Conservation (phyloP, 352 stramenopile genomes). For the Phytopythium ostracodes region DNA sequence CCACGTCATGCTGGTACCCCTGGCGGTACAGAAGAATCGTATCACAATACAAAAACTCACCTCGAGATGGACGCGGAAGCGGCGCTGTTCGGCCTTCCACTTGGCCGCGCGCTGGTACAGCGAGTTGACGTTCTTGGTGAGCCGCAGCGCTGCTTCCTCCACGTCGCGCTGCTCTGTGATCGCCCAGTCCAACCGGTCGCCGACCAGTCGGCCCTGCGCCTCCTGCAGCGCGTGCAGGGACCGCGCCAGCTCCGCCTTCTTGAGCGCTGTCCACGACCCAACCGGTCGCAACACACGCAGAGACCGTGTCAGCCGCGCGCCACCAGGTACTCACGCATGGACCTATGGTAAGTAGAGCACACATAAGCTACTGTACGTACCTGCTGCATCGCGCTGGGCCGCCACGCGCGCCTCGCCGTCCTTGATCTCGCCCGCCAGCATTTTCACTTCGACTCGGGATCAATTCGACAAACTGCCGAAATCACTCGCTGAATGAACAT, state of each 20-base stretch:
- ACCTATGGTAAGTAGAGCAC: not conserved
- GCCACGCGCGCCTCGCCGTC: slow-evolving; percentile 5
- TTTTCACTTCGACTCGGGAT: too few relatives aligned
- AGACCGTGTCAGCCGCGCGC: not conserved
- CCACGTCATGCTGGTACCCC: not conserved
- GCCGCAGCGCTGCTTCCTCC: slow-evolving; percentile 51
- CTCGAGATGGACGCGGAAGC: slow-evolving; percentile 41
- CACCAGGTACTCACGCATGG: not conserved
- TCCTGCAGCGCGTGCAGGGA: slow-evolving; percentile 35
- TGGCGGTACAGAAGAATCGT: not conserved
- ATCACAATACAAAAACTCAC: slow-evolving; percentile 9
- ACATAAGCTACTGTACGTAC: not conserved
- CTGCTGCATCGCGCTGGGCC: not conserved
- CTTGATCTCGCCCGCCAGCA: slow-evolving; percentile 4
- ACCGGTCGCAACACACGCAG: not conserved
- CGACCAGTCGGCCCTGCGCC: slow-evolving; percentile 33
- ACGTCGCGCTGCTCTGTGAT: slow-evolving; percentile 52
- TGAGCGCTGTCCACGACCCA: slow-evolving; percentile 3
- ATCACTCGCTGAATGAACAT: too few relatives aligned
- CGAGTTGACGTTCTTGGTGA: slow-evolving; percentile 54
- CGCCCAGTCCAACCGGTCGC: slow-evolving; percentile 41
- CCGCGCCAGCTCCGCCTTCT: slow-evolving; percentile 27
- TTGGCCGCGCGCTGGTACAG: slow-evolving; percentile 57
- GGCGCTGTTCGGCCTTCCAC: slow-evolving; percentile 67
- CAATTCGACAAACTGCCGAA: too few relatives aligned